A percentile compares a stretch with the other conserved stretches of the same genome.
These are phyloP conservation scores for Bipolaris victoriae DNA, from an alignment of 2,329 filamentous ascomycete genomes.

Conservation along the genomic window DNA sequence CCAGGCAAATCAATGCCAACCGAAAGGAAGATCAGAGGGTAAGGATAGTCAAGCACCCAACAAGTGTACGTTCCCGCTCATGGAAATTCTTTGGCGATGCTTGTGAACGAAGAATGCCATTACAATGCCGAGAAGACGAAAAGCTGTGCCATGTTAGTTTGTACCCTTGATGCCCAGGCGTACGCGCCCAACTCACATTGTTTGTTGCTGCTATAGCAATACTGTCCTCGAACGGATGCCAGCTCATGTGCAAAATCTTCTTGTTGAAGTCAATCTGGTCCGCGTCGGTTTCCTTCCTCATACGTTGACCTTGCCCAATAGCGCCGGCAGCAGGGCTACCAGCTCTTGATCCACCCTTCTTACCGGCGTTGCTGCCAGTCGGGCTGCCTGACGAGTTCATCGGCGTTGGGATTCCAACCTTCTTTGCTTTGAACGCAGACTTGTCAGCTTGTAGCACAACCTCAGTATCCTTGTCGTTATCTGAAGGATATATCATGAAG, in stretches of 20 bases:
- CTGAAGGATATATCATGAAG: slow-evolving; percentile 99
- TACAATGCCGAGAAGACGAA: slow-evolving; percentile 63
- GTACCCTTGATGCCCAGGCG: neutral
- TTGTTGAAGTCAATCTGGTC: slow-evolving; percentile 99
- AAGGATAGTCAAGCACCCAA: slow-evolving; percentile 38
- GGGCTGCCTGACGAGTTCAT: slow-evolving; percentile 85
- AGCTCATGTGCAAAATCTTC: slow-evolving; percentile 99
- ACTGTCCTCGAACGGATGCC: slow-evolving; percentile 99
- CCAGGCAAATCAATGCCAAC: slow-evolving; percentile 33
- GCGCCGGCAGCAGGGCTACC: slow-evolving; percentile 79
- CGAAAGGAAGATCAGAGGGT: slow-evolving; percentile 38
- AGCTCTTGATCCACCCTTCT: slow-evolving; percentile 87
- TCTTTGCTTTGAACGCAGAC: slow-evolving; percentile 99
- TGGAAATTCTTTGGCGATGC: slow-evolving; percentile 32
- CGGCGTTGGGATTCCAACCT: slow-evolving; percentile 95
- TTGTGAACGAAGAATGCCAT: slow-evolving; percentile 29
- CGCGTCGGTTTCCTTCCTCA: slow-evolving; percentile 98
- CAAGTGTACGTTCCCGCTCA: slow-evolving; percentile 37
- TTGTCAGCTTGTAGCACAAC: slow-evolving; percentile 98
- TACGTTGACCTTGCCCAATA: slow-evolving; percentile 81
- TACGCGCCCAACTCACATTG: slow-evolving; percentile 73
- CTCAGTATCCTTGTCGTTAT: slow-evolving; percentile 94
- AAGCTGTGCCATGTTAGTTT: slow-evolving; percentile 50
- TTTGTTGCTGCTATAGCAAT: slow-evolving; percentile 99
- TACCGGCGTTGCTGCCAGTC: slow-evolving; percentile 69